Evolutionary conservation across 805 yeast genomes (phyloP).

Genomic region (Starmerella davenportii): DNA sequence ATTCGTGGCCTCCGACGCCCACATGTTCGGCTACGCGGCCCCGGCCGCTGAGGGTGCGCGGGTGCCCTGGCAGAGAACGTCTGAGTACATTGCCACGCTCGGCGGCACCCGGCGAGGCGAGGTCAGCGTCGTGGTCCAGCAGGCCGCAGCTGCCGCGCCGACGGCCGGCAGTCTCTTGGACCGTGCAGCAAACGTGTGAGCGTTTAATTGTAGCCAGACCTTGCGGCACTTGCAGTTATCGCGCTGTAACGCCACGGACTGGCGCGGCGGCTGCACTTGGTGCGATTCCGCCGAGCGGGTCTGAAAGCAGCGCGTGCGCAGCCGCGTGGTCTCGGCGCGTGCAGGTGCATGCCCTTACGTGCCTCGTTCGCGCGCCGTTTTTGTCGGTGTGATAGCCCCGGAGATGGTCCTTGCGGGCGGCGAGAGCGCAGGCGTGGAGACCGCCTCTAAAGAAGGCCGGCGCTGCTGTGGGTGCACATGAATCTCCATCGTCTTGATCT

Average conservation of each 20-base stretch:
- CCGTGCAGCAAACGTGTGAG: not conserved
- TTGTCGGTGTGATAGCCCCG: too few species aligned
- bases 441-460: constrained; percentile 14
- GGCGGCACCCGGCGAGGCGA: not conserved
- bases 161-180: not conserved
- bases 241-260: too few species aligned
- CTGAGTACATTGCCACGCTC: constrained; percentile 1
- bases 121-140: not conserved
- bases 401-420: constrained; percentile 9
- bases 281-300: too few species aligned
- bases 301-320: too few species aligned
- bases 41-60: not conserved
- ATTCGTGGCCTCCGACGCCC: constrained; percentile 15
- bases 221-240: too few species aligned
- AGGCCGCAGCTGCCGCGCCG: not conserved
- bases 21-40: not conserved
- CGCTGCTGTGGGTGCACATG: constrained; percentile 14
- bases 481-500: constrained; percentile 5
- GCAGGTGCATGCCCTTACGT: too few species aligned
- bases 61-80: constrained; percentile 1
- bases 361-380: too few species aligned
- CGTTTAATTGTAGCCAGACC: too few species aligned
- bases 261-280: too few species aligned
- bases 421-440: constrained; percentile 13
- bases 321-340: too few species aligned